A percentile compares a stretch with the other conserved stretches of the same genome.
Evolutionary conservation across 2,329 filamentous ascomycete species (phyloP).

Genomic region (Aspergillus quadricinctus): DNA sequence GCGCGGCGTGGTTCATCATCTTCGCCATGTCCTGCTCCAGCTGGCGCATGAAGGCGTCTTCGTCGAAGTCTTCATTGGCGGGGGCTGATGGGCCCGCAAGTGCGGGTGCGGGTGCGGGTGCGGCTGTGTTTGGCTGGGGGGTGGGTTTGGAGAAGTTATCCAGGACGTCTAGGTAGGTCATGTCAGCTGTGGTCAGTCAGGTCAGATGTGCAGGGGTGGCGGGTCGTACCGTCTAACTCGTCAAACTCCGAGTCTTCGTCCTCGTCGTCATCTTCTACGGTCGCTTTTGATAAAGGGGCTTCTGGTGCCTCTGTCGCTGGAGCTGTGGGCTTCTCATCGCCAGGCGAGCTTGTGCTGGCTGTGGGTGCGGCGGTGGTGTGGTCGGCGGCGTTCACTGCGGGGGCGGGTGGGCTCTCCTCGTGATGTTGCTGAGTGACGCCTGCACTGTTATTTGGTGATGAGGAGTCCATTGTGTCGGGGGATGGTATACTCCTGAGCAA

Average conservation of each 20-base stretch:
- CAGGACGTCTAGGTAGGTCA: slow-evolving; percentile 65
- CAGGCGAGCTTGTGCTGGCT: not conserved
- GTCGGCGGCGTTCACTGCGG: not conserved
- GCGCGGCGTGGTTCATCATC: slow-evolving; percentile 54
- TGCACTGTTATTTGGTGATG: not conserved
- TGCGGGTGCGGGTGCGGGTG: slow-evolving; percentile 8
- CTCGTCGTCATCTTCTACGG: slow-evolving; percentile 41
- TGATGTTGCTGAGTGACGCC: not conserved
- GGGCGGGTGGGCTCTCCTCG: not conserved
- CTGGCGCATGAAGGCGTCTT: slow-evolving; percentile 66
- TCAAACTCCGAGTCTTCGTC: slow-evolving; percentile 90
- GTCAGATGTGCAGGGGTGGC: not conserved
- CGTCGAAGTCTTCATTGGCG: slow-evolving; percentile 24
- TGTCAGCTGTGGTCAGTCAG: slow-evolving; percentile 7
- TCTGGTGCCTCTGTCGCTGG: slow-evolving; percentile 1
- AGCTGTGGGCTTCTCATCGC: slow-evolving; percentile 1
- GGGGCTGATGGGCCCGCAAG: slow-evolving; percentile 9
- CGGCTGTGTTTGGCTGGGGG: slow-evolving; percentile 21
- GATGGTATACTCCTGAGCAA: not conserved
- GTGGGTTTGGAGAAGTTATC: slow-evolving; percentile 65
- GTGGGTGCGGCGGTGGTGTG: not conserved
- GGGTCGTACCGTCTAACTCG: slow-evolving; percentile 71
- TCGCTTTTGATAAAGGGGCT: slow-evolving; percentile 2
- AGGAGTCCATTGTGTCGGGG: not conserved
- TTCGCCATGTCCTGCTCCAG: slow-evolving; percentile 88